A percentile compares a stretch with the other conserved stretches of the same genome.
Evolutionary conservation across 2,329 filamentous ascomycete species (phyloP).

Genomic region (Alternaria tenuissima): DNA sequence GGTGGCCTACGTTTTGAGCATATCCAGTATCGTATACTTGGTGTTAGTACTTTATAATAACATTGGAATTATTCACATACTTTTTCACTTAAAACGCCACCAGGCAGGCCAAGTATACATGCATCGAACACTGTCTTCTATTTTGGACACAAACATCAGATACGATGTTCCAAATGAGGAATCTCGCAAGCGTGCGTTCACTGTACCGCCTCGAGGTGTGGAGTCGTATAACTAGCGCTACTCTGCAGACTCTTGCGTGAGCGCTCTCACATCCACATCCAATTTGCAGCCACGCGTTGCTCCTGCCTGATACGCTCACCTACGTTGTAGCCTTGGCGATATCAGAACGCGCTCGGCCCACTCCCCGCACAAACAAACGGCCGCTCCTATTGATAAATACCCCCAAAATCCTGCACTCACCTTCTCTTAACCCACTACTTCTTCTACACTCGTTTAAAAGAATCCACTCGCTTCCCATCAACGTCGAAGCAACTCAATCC

Average conservation of each 20-base stretch:
- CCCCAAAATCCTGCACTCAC: not conserved
- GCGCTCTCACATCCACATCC: conserved; percentile 1
- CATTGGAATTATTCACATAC: not conserved
- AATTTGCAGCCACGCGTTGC: not conserved
- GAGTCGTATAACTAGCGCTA: not conserved
- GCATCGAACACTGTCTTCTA: not conserved
- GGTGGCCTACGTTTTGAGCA: not conserved
- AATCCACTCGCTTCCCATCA: not conserved
- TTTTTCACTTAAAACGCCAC: not conserved
- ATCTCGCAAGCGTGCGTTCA: not conserved
- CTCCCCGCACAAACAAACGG: conserved; percentile 11
- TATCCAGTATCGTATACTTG: not conserved
- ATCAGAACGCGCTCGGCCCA: conserved; percentile 11
- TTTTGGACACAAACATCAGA: not conserved
- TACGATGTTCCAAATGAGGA: not conserved
- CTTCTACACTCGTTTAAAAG: conserved; percentile 7
- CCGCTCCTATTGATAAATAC: conserved; percentile 5
- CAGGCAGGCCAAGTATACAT: not conserved
- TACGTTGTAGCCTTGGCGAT: not conserved
- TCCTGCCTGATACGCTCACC: conserved; percentile 1
- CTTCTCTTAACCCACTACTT: not conserved
- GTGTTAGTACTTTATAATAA: not conserved
- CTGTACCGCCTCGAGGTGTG: not conserved
- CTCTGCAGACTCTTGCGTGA: not conserved
- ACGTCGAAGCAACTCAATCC: conserved; percentile 2